A percentile compares a stretch with the other conserved stretches of the same genome.
Conservation (phyloP, 371 early-diverging fungal species). For the Mortierella sp. region DNA sequence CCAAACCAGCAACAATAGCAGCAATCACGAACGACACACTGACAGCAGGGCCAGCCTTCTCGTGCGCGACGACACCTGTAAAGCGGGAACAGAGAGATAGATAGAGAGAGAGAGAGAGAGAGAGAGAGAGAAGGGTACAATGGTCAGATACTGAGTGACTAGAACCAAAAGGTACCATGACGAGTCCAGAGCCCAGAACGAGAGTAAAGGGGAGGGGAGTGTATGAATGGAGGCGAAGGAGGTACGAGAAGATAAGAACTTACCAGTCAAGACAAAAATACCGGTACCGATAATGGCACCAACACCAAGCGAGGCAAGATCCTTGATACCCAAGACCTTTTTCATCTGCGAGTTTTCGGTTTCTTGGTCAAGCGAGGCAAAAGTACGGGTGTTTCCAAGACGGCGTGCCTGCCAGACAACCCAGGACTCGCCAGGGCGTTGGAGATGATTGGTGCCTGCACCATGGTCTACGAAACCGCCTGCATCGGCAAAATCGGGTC, state of each 20-base stretch:
- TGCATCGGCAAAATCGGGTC: conserved; percentile 19
- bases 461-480: conserved; percentile 25
- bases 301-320: conserved; percentile 42
- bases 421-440: conserved; percentile 20
- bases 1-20: conserved; percentile 75
- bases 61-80: conserved; percentile 80
- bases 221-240: no score
- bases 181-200: background rate
- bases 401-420: conserved; percentile 33
- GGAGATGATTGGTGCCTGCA: conserved; percentile 42
- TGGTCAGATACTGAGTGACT: background rate
- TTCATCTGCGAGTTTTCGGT: conserved; percentile 33
- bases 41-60: conserved; percentile 84
- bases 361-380: conserved; percentile 47
- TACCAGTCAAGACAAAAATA: conserved; percentile 62
- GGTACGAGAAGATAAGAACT: conserved; percentile 2
- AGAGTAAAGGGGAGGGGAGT: background rate
- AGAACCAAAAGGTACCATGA: background rate
- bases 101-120: no score
- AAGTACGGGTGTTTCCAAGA: conserved; percentile 43
- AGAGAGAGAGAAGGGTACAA: background rate
- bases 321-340: conserved; percentile 30
- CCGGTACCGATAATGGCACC: conserved; percentile 83
- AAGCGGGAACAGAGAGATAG: conserved; percentile 10
- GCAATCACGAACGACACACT: conserved; percentile 80